Evolutionary conservation across 2,329 filamentous ascomycete species (phyloP), one percentile per base, ranked within the genome.

Genomic region (Aspergillus sp.): DNA sequence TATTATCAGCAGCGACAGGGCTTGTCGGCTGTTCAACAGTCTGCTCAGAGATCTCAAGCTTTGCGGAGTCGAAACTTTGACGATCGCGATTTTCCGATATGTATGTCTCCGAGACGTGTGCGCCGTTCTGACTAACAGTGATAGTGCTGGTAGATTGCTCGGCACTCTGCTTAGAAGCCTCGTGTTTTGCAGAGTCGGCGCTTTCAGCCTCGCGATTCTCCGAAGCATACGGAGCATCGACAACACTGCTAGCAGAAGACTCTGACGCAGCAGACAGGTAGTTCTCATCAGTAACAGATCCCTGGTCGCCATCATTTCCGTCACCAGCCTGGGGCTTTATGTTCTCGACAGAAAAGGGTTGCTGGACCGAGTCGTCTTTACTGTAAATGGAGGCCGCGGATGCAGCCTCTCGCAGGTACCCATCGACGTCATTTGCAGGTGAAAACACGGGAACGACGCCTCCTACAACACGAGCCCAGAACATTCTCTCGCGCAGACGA

Each of bases 381-480:
- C 28, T 20, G n/a, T 16, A 22, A 16, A 16, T 14, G 12, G 30
- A 29, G n/a, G 8, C 45, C 27, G 36, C 26, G 8, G 27, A 12
- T 12, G 10, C 11, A n/a, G n/a, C 10, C 22, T 22, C 37, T 27
- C 10, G 22, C 24, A 15, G 3, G 12, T 53, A 46, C 13, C 3
- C 25, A 16, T 43, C 58, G 20, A 35, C 15, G 16, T 41, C 37
- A n/a, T 39, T 48, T 16, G 39, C 28, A 8, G 42, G 46, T 15
- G 65, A 43, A 31, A 67, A 66, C 8, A 73, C 67, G 1, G 89
- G 91, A 8, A 96, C 65, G 2, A 98, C 86, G 10, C 91, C 91
- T 16, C 88, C 91, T 15, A 89, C 89, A 32, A 98, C 77, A 34
- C 91, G 75, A 31, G 84, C 78, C 91, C 91, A 98, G 56, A 98